Conservation (phyloP, 2,329 filamentous ascomycete genomes). For the Neoascochyta sp. region DNA sequence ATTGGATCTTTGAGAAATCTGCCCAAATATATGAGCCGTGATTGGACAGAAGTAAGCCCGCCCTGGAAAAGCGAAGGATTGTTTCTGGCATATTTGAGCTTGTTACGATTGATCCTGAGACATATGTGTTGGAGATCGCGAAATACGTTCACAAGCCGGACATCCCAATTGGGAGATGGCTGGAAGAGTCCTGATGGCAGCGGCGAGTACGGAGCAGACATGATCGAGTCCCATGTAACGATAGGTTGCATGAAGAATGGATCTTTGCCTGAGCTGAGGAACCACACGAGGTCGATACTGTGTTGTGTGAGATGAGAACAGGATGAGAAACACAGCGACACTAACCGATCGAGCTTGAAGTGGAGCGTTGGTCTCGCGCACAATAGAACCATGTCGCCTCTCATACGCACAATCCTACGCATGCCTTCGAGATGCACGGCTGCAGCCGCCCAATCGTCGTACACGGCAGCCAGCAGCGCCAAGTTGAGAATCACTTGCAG, state of each 20-base stretch:
- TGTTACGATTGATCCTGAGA: constrained; percentile 6
- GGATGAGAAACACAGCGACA: neutral
- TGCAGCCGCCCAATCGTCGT: constrained; percentile 10
- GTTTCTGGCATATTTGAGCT: constrained; percentile 1
- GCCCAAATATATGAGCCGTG: constrained; percentile 9
- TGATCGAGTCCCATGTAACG: constrained; percentile 5
- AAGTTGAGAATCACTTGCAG: constrained; percentile 13
- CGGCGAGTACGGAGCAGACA: neutral
- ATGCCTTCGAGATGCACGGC: constrained; percentile 11
- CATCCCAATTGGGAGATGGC: constrained; percentile 5
- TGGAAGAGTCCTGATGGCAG: neutral
- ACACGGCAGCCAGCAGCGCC: constrained; percentile 9
- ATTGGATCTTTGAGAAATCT: neutral
- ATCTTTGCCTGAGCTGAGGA: constrained; percentile 9
- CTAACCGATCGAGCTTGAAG: constrained; percentile 17
- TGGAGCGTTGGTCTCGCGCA: constrained; percentile 7
- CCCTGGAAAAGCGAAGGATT: constrained; percentile 8
- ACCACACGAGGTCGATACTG: constrained; percentile 14
- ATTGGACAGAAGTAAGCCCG: constrained; percentile 10
- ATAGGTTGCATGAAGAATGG: constrained; percentile 8
- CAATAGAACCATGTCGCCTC: constrained; percentile 8
- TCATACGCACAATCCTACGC: constrained; percentile 9
- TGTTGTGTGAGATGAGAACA: neutral
- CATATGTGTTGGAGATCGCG: constrained; percentile 10
- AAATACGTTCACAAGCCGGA: constrained; percentile 7